These are phyloP conservation scores for Hypomontagnella monticulosa DNA, from an alignment of 495 filamentous ascomycete species.

Conservation along the genomic window DNA sequence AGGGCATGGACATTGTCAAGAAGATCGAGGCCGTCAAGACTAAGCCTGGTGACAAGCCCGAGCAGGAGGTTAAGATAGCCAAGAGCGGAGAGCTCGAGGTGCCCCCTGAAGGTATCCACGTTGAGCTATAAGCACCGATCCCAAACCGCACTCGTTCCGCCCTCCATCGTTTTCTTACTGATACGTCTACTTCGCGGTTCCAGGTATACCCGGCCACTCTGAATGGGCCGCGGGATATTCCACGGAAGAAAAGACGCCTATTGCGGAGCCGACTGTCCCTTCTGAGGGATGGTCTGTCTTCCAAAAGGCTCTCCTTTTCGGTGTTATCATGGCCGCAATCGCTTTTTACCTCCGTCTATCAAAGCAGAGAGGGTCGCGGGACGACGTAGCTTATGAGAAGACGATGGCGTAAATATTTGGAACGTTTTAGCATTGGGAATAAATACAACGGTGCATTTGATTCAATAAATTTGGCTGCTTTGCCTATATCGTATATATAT, in stretches of 20 bases:
- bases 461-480: neutral
- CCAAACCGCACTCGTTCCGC: conserved; percentile 28
- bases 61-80: conserved; percentile 80
- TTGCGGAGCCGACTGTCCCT: conserved; percentile 15
- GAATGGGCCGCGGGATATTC: conserved; percentile 44
- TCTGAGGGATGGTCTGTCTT: conserved; percentile 47
- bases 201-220: conserved; percentile 41
- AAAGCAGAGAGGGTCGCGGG: conserved; percentile 27
- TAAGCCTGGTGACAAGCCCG: conserved; percentile 75
- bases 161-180: conserved; percentile 45
- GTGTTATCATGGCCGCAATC: conserved; percentile 49
- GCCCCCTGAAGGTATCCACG: conserved; percentile 96
- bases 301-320: conserved; percentile 53
- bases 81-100: conserved; percentile 94
- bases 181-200: conserved; percentile 40
- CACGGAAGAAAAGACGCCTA: conserved; percentile 34
- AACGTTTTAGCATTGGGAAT: conserved; percentile 13
- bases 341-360: conserved; percentile 47
- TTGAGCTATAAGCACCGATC: conserved; percentile 78
- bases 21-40: conserved; percentile 86
- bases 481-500: neutral
- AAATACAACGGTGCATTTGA: conserved; percentile 19
- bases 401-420: conserved; percentile 36
- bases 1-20: conserved; percentile 90
- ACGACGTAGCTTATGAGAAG: conserved; percentile 39